phyloP scores from a whole-genome alignment of 1,284 basidiomycete species.

The Malassezia obtusa region DNA sequence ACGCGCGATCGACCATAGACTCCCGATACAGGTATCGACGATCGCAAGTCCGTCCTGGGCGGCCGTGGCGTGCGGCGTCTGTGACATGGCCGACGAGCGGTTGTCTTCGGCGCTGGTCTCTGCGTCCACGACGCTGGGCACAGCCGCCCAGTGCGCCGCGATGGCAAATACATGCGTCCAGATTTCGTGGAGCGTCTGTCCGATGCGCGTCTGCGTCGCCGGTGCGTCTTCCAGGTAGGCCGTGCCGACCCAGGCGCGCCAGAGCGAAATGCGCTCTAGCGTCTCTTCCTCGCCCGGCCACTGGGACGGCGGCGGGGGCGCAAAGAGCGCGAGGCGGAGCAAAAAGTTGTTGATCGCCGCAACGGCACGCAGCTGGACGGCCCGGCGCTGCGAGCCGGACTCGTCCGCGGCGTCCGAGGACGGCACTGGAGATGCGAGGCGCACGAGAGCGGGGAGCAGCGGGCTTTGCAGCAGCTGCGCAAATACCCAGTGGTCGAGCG shows the following conservation, averaged over 20 bases:
- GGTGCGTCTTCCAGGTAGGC: not conserved
- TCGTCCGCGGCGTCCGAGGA: not conserved
- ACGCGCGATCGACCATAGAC: constrained; percentile 33
- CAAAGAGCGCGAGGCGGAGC: constrained; percentile 23
- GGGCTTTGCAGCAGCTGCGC: constrained; percentile 4
- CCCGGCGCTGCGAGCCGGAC: constrained; percentile 13
- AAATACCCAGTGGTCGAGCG: not conserved
- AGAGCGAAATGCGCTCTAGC: constrained; percentile 4
- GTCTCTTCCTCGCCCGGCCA: constrained; percentile 21
- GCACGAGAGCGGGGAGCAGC: constrained; percentile 17
- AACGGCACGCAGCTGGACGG: constrained; percentile 26
- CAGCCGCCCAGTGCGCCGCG: constrained; percentile 13
- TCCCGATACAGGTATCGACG: constrained; percentile 33
- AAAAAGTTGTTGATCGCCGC: constrained; percentile 34
- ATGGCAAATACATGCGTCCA: constrained; percentile 12
- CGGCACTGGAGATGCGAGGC: constrained; percentile 22
- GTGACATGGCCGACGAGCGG: not conserved
- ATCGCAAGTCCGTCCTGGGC: constrained; percentile 25
- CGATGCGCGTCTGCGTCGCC: not conserved
- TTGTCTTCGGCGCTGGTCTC: not conserved
- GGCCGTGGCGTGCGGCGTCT: not conserved
- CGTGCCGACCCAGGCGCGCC: constrained; percentile 10
- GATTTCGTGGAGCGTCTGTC: not conserved
- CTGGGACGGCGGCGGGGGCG: constrained; percentile 37
- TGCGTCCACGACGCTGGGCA: constrained; percentile 7